phyloP scores from a whole-genome alignment of 345 rosid species.

The Salix viminalis region DNA sequence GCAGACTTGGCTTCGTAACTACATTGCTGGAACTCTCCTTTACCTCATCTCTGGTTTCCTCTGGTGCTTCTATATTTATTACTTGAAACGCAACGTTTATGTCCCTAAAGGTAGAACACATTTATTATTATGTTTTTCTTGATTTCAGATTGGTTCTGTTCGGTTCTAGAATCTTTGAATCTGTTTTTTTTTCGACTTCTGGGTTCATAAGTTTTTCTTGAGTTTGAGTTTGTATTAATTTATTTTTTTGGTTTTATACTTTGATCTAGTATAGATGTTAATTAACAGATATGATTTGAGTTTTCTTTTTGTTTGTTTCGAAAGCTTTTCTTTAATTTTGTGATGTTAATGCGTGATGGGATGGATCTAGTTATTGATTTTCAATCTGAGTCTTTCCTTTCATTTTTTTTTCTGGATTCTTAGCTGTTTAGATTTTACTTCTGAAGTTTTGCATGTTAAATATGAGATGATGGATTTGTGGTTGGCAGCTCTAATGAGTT shows the following conservation, averaged over 20 bases:
- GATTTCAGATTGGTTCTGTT: neutral
- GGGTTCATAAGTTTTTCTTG: neutral
- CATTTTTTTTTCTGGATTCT: neutral
- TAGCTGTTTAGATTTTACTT: neutral
- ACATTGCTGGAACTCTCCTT: constrained; percentile 59
- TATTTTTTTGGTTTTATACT: neutral
- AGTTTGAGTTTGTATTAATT: neutral
- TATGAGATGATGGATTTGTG: neutral
- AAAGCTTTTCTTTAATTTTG: neutral
- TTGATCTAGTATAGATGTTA: neutral
- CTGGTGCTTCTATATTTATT: constrained; percentile 89
- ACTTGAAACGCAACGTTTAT: constrained; percentile 71
- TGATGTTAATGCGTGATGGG: neutral
- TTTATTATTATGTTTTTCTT: neutral
- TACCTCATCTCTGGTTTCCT: constrained; percentile 78
- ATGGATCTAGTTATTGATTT: constrained; percentile 1
- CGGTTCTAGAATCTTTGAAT: neutral
- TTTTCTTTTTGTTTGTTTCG: neutral
- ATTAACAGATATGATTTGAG: neutral
- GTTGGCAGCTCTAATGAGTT: neutral
- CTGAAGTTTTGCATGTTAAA: neutral
- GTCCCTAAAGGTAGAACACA: constrained; percentile 58
- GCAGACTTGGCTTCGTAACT: constrained; percentile 94
- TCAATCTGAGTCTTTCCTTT: neutral
- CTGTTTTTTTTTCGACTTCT: neutral